Base-by-base conservation (phyloP, 805 yeast species). In the Saccharomyces eubayanus region DNA sequence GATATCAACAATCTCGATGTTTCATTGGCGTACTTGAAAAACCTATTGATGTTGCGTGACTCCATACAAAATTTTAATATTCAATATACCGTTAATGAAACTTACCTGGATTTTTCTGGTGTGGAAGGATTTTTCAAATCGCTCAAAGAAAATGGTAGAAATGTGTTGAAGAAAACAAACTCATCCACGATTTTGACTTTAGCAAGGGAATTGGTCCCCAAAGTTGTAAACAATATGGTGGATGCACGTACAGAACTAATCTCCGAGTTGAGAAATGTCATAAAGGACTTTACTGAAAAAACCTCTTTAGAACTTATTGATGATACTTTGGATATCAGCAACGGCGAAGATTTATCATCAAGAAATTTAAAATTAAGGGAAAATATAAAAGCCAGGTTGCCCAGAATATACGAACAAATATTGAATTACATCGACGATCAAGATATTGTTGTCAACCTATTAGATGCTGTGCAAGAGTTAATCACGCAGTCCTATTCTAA, bases 71-170 rank as follows among this genome's bases (percentile, higher is more conserved):
- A 80, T 51, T 90, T 89, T 66, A 97, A 92, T 62, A 88, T 92
- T 52, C 92, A 87, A 58, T 82, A 78, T 58, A 80, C 83, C 1
- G 74, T 85, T 55, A 82, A 80, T 30, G 96, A 90, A 59, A 81
- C 85, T 1, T 81, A 82, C 48, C 71, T 91, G 46, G 97, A 91
- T 64, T 89, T 91, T 66, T 81, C 89, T 52, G 96, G 96, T 1
- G 74, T 90, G 28, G 74, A 71, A 31, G 76, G 78, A 29, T 73
- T 84, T n/a, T 71, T 82, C 50, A 67, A 72, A 20, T 72, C 72
- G 31, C 66, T 76, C 28, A 66, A 73, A 48, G 63, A 53, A 21
- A 57, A 58, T n/a, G 50, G 51, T 28, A 47, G 31, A 31, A 48
- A 36, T 10, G 43, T 36, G 12, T 36, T 54, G 20, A 52, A 53